Evolutionary conservation across 495 filamentous ascomycete species (phyloP), one percentile per base, ranked within the genome.

Genomic region (Aspergillus heteromorphus): DNA sequence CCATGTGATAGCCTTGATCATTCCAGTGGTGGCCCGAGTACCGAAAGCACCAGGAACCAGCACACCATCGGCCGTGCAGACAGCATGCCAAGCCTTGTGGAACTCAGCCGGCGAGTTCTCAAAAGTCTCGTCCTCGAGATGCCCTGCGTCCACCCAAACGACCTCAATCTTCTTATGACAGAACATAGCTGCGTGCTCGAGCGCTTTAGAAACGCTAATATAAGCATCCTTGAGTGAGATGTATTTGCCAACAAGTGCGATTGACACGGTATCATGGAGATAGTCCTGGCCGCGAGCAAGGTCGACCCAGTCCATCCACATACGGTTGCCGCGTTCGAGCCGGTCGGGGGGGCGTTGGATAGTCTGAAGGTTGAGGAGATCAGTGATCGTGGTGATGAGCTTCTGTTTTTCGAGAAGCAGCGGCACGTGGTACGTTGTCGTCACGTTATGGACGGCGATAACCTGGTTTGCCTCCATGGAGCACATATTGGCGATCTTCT

Each of bases 231-330:
- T 84, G 18, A 91, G 80, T 14, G 81, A 77, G 16, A 81, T 83
- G 68, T 97, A 97, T 68, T 98, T 97, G 56, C 93, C 93, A 20
- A 98, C 92, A 5, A 98, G 77, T 5, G 83, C 91, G 63, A 98
- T 95, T 10, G 76, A 74, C 50, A 98, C 88, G 1, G 80, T 76
- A 17, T 91, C 86, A 50, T 79, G 78, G 41, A 79, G 65, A 51
- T 69, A 69, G 48, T 89, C 79, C 53, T 86, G 83, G 34, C 80
- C 75, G 13, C 77, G 69, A 1, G 84, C 85, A 30, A 92, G 79
- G 4, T 68, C 74, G 47, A 83, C 77, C 92, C 92, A 98, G 48
- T 84, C 70, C 3, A 83, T 69, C 89, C 89, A 95, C 18, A 83
- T 85, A 19, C 66, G 42, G 27, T 72, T 63, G 30, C 92, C 92